Evolutionary conservation across 1,284 basidiomycete genomes (phyloP).

Genomic region (Paramarasmius palmivorus): DNA sequence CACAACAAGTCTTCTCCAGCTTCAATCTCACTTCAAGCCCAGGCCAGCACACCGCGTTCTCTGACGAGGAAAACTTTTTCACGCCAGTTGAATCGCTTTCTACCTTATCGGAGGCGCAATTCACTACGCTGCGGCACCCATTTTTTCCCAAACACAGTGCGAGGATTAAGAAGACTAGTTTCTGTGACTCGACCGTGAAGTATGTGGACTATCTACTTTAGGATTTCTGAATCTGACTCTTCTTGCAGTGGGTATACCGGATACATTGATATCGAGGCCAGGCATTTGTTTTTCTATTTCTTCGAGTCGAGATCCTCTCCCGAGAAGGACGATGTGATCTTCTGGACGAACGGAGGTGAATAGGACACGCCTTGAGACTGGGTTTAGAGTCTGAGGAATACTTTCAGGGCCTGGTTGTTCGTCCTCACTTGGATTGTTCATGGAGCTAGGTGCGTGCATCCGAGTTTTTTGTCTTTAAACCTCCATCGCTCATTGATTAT

Average conservation of each 20-base stretch:
- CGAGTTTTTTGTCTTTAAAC: neutral
- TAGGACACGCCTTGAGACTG: neutral
- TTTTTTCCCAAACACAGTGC: conserved; percentile 28
- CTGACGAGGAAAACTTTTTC: conserved; percentile 39
- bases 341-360: conserved; percentile 53
- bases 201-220: neutral
- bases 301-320: conserved; percentile 63
- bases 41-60: neutral
- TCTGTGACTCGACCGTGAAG: neutral
- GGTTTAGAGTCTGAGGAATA: neutral
- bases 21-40: too few relatives aligned
- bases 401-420: conserved; percentile 45
- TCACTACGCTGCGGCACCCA: neutral
- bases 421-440: conserved; percentile 46
- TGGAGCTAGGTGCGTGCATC: conserved; percentile 42
- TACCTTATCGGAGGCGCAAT: neutral
- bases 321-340: conserved; percentile 51
- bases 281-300: conserved; percentile 73
- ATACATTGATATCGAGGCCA: conserved; percentile 51
- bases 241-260: conserved; percentile 41
- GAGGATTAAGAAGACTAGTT: neutral
- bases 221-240: too few relatives aligned
- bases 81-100: conserved; percentile 7
- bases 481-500: neutral
- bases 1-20: too few relatives aligned